Conservation (phyloP, 2,329 filamentous ascomycete genomes). For the Tolypocladium nubicola region DNA sequence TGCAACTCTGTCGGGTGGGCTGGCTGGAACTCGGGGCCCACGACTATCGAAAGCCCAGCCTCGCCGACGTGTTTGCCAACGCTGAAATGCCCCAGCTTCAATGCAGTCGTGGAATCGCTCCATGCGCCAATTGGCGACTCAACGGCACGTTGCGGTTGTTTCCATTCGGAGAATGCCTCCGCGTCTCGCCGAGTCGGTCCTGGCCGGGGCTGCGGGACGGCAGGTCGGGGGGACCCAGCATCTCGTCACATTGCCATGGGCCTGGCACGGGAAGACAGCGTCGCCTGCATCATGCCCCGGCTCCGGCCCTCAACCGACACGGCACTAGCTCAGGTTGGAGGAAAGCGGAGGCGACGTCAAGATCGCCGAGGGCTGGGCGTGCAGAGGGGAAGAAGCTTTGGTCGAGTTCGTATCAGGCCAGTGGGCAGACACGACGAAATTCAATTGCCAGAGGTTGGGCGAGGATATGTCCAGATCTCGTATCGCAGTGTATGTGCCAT, state of each 20-base stretch:
- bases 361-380: not conserved
- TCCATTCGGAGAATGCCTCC: not conserved
- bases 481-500: not conserved
- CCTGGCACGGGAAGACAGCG: not conserved
- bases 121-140: not conserved
- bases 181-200: not conserved
- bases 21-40: not conserved
- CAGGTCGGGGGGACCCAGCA: not conserved
- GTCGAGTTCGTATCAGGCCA: not conserved
- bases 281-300: not conserved
- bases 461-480: not conserved
- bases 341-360: not conserved
- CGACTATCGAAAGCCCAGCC: not conserved
- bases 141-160: too few species aligned
- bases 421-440: not conserved
- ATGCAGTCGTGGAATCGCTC: not conserved
- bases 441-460: not conserved
- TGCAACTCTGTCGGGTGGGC: constrained; percentile 1
- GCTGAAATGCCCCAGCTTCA: not conserved
- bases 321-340: not conserved
- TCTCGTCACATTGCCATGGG: not conserved
- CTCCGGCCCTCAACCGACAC: not conserved
- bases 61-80: not conserved
- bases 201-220: not conserved
- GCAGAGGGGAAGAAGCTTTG: not conserved